Base-by-base conservation (phyloP, 331 rosid species). In the Quercus tomentella region DNA sequence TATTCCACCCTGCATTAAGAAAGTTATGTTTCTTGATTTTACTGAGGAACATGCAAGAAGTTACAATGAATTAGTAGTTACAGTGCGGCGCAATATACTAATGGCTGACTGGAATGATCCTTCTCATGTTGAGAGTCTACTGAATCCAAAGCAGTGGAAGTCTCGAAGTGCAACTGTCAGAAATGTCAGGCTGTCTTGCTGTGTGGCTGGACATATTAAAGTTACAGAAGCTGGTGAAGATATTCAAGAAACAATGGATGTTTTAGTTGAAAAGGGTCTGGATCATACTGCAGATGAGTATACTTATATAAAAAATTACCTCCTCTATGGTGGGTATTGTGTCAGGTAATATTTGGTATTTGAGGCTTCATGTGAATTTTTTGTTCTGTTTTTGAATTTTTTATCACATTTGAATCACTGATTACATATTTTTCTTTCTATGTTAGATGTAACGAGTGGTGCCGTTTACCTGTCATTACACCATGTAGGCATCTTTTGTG, bases 51-150 rank as follows among this genome's bases (percentile, higher is more conserved):
- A 95, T 81, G 94, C 99, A 11, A 88, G 88, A 85, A 95, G 92
- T 82, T 95, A 95, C 89, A 95, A 95, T 68, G 98, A 95, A 81
- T 79, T 95, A 81, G 91, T 90, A 79, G 92, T 93, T 75, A 95
- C 98, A 41, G 99, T 95, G 62, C 92, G 89, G 62, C 94, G 99
- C 28, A 95, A 95, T 86, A 87, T 95, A 84, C 83, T 95, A 75
- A 88, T 93, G 98, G 99, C 99, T 82, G 99, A 95, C 82, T 95
- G 99, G 99, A 93, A 91, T 71, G 99, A 95, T 84, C 91, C 94
- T 79, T 91, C 99, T 33, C 99, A 95, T 82, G 88, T 90, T 82
- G 99, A 96, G 92, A 91, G 97, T 89, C 91, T 96, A 79, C 80
- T 96, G 82, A 96, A 96, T 88, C 92, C 81, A 63, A 96, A 91